phyloP scores from a whole-genome alignment of 148 eudicot genomes.

The Arbutus unedo region DNA sequence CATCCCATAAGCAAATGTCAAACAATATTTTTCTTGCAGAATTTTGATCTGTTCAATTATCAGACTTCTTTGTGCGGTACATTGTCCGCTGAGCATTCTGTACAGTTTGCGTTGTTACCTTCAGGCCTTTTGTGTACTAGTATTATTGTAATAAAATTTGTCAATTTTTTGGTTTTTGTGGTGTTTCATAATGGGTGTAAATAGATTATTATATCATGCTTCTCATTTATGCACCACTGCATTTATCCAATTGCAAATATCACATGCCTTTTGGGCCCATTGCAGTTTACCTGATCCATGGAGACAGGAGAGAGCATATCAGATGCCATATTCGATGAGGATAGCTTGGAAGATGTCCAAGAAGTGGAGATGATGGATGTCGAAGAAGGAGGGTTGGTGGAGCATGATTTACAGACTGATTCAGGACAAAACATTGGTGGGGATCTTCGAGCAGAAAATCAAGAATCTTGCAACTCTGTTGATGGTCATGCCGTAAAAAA shows the following conservation, averaged over 20 bases:
- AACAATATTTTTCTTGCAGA: neutral
- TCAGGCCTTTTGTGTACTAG: neutral
- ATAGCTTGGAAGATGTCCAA: constrained; percentile 41
- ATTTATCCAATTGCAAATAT: neutral
- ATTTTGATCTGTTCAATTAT: neutral
- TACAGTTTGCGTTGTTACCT: neutral
- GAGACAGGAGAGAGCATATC: constrained; percentile 54
- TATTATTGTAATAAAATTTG: neutral
- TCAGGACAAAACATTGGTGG: constrained; percentile 23
- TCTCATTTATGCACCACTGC: neutral
- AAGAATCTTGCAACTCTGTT: constrained; percentile 15
- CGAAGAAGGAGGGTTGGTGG: constrained; percentile 78
- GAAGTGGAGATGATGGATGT: constrained; percentile 82
- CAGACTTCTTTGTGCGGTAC: neutral
- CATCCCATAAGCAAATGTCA: neutral
- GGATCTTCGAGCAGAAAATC: constrained; percentile 24
- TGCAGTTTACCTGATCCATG: constrained; percentile 40
- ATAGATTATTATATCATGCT: neutral
- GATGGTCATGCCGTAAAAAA: constrained; percentile 22
- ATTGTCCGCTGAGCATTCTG: neutral
- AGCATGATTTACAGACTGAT: constrained; percentile 25
- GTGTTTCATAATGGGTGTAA: neutral
- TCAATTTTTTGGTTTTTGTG: neutral
- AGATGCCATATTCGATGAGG: constrained; percentile 53
- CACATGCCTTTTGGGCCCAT: constrained; percentile 7